Conservation (phyloP, 768 basidiomycete species). For the Kwoniella sp. region DNA sequence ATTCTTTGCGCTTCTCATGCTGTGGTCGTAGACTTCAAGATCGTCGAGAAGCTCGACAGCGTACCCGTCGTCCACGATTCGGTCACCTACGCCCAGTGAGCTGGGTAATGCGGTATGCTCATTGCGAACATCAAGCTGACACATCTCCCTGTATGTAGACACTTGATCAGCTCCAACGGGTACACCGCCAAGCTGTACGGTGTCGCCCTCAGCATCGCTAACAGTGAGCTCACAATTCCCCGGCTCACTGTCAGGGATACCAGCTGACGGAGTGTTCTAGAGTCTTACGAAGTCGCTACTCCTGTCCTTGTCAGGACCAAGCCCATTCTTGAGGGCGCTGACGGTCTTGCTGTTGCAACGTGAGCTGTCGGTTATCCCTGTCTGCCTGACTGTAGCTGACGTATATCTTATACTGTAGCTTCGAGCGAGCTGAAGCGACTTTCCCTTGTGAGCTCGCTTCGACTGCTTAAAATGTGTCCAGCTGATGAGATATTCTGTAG, state of each 20-base stretch:
- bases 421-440: slow-evolving; percentile 49
- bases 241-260: too few species aligned
- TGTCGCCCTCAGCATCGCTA: slow-evolving; percentile 43
- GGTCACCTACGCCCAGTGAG: slow-evolving; percentile 51
- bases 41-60: slow-evolving; percentile 47
- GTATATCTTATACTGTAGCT: slow-evolving; percentile 30
- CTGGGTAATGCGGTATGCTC: neutral
- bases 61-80: slow-evolving; percentile 54
- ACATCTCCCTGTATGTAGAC: slow-evolving; percentile 18
- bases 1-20: neutral
- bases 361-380: slow-evolving; percentile 17
- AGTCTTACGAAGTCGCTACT: slow-evolving; percentile 50
- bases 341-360: slow-evolving; percentile 53
- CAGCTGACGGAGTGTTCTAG: slow-evolving; percentile 23
- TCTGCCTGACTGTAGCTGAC: neutral
- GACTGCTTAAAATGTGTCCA: neutral
- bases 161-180: slow-evolving; percentile 43
- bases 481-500: slow-evolving; percentile 14
- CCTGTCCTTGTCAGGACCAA: slow-evolving; percentile 48
- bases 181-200: slow-evolving; percentile 47
- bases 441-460: slow-evolving; percentile 48
- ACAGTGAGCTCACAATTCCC: slow-evolving; percentile 38
- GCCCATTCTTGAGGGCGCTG: slow-evolving; percentile 49
- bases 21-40: slow-evolving; percentile 46
- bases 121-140: neutral